Base-by-base conservation (phyloP, 2,329 filamentous ascomycete species). In the Colletotrichum eremochloae region DNA sequence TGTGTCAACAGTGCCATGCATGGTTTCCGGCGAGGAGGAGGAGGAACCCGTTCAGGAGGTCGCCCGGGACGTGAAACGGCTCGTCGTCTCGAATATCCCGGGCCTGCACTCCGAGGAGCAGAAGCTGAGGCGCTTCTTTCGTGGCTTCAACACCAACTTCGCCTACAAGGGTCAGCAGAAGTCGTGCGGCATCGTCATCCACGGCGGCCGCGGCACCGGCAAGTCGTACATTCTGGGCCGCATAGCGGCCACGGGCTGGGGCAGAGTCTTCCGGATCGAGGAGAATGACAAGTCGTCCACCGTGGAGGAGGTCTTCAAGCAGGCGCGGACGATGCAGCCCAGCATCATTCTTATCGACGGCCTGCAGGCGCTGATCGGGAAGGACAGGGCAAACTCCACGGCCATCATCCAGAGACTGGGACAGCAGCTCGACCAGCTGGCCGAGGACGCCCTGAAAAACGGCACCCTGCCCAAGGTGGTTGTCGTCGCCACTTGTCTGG, bases 121-220 rank as follows among this genome's bases (percentile, higher is more conserved):
- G 42, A 83, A 86, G 64, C 87, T 97, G 74, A 96, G 97, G 79
- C 80, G 85, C 48, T 90, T 91, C 63, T 85, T 97, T 33, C 79
- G 81, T 33, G 84, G 85, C 71, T 92, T 92, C 75, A 86, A 85
- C 57, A 78, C 80, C 0, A 77, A 77, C 1, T 80, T 80, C 48
- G 76, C 77, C 70, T 62, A 78, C 55, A 71, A 77, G 67, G 70
- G 77, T 68, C 77, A 82, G 74, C 75, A 77, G 40, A 80, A 77
- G 75, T 83, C 88, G 1, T 86, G 88, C 64, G 90, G 90, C 0
- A 87, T 96, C 46, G 86, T 96, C 33, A 85, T 98, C 5, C 92
- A 97, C 79, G 96, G 96, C 18, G 91, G 93, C 24, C 89, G 90
- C 74, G 95, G 96, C 14, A 97, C 94, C 0, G 96, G 96, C 33